Conservation (phyloP, 208 protist genomes). For the Vickermania ingenoplastis region DNA sequence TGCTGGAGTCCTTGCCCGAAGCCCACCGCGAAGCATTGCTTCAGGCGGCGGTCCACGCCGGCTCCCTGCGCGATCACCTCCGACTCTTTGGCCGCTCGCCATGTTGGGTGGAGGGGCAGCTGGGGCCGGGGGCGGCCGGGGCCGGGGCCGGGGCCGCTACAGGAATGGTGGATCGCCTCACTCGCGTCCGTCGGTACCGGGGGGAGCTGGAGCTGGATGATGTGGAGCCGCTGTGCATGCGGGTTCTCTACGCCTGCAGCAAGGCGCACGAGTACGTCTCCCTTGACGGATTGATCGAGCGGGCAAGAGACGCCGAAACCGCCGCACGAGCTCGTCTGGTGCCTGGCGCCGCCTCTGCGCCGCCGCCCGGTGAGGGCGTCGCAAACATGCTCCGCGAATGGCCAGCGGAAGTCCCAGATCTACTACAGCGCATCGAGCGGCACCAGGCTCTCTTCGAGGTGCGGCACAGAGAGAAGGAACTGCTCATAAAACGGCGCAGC, state of each 20-base stretch:
- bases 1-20: constrained; percentile 25
- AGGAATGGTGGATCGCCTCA: not conserved
- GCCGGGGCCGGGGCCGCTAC: not conserved
- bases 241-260: constrained; percentile 20
- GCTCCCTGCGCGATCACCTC: constrained; percentile 1
- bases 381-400: constrained; percentile 7
- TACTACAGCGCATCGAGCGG: constrained; percentile 2
- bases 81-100: not conserved
- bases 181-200: constrained; percentile 36
- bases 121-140: not conserved
- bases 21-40: constrained; percentile 6
- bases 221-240: constrained; percentile 25
- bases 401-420: not conserved
- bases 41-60: not conserved
- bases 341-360: not conserved
- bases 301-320: not conserved
- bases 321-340: not conserved
- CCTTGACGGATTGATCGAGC: constrained; percentile 13
- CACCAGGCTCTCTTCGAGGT: constrained; percentile 15
- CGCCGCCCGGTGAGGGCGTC: constrained; percentile 8
- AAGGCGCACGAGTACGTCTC: constrained; percentile 12
- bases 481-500: constrained; percentile 1
- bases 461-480: constrained; percentile 1
- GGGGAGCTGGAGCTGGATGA: constrained; percentile 49
- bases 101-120: constrained; percentile 43